These are phyloP conservation scores for Candida schatavii DNA, from an alignment of 805 yeast genomes.

Conservation along the genomic window DNA sequence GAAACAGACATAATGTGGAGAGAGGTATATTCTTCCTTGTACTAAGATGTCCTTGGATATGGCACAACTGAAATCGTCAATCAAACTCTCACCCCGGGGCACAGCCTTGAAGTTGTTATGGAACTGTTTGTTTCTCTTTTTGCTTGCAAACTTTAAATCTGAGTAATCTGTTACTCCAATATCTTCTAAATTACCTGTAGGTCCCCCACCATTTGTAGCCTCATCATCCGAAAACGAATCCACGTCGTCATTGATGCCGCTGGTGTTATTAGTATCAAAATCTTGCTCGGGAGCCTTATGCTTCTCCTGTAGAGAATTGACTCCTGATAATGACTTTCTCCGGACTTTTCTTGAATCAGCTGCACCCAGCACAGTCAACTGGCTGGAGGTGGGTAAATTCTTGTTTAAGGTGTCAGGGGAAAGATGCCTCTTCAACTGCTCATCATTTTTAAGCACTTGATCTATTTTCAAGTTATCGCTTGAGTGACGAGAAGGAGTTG, in stretches of 20 bases:
- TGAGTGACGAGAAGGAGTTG: conserved; percentile 13
- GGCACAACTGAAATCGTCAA: conserved; percentile 66
- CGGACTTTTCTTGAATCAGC: conserved; percentile 19
- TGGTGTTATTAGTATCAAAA: not conserved
- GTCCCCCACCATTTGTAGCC: conserved; percentile 5
- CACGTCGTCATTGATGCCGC: not conserved
- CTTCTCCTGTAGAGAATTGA: conserved; percentile 5
- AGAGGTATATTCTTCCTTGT: conserved; percentile 63
- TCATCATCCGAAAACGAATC: conserved; percentile 2
- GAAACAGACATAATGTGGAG: conserved; percentile 56
- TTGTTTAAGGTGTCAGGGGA: conserved; percentile 19
- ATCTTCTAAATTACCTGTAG: conserved; percentile 5
- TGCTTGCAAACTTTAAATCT: conserved; percentile 35
- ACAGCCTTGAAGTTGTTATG: conserved; percentile 57
- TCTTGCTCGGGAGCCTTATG: conserved; percentile 6
- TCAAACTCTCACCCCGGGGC: conserved; percentile 48
- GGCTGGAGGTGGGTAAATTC: conserved; percentile 12
- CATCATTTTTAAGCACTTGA: conserved; percentile 3
- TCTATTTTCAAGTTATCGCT: conserved; percentile 13
- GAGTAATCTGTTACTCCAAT: conserved; percentile 4
- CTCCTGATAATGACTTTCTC: conserved; percentile 16
- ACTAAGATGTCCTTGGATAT: conserved; percentile 60
- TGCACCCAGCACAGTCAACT: conserved; percentile 15
- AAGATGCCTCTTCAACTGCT: conserved; percentile 8
- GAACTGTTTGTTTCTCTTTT: conserved; percentile 57